Conservation (phyloP, 306 rosid species). For the Acacia melanoxylon region DNA sequence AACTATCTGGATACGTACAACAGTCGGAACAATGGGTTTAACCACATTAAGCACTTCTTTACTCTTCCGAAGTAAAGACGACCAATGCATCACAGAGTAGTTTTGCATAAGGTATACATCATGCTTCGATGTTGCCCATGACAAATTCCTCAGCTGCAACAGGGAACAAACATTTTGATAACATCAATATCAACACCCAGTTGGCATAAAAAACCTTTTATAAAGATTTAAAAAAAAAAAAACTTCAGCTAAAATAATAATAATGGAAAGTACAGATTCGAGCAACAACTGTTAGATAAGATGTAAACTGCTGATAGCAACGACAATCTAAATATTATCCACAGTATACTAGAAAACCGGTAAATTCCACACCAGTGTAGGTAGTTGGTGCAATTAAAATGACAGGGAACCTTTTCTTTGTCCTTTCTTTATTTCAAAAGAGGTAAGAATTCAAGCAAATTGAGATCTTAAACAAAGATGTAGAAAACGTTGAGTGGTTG, state of each 20-base stretch:
- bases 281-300: not conserved
- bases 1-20: conserved; percentile 48
- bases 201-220: not conserved
- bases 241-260: not conserved
- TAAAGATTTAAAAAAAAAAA: not conserved
- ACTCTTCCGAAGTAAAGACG: conserved; percentile 62
- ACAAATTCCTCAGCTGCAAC: conserved; percentile 80
- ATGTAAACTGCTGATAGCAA: not conserved
- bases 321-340: not conserved
- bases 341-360: not conserved
- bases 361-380: not conserved
- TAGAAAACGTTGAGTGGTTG: not conserved
- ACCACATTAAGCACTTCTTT: conserved; percentile 82
- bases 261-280: not conserved
- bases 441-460: not conserved
- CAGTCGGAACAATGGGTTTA: conserved; percentile 66
- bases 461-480: conserved; percentile 3
- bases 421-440: not conserved
- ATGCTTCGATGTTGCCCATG: conserved; percentile 96
- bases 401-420: conserved; percentile 5
- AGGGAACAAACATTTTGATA: conserved; percentile 21
- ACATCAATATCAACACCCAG: conserved; percentile 34
- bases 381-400: not conserved
- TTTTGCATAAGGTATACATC: conserved; percentile 94
- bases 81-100: conserved; percentile 94